phyloP scores from a whole-genome alignment of 768 basidiomycete species.

The Cystobasidium ongulense region DNA sequence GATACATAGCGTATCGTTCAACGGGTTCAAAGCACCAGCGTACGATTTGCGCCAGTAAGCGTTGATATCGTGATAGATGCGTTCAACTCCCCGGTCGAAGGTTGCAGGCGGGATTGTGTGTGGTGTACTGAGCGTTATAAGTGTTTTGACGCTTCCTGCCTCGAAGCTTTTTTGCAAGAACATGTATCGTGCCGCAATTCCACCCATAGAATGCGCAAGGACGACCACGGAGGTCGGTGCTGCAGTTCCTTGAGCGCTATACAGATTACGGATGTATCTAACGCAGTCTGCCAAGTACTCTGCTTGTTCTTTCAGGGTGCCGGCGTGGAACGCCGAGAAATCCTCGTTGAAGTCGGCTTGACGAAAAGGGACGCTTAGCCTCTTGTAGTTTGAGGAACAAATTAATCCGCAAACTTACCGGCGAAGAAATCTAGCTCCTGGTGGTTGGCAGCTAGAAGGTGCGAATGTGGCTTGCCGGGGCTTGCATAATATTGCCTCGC shows the following conservation, averaged over 20 bases:
- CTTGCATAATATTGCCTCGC: conserved; percentile 65
- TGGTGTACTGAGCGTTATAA: conserved; percentile 96
- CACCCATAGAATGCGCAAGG: conserved; percentile 96
- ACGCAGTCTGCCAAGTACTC: conserved; percentile 64
- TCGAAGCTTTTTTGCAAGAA: conserved; percentile 54
- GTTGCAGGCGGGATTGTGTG: conserved; percentile 79
- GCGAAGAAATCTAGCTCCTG: conserved; percentile 73
- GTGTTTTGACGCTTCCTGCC: conserved; percentile 53
- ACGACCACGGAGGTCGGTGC: conserved; percentile 58
- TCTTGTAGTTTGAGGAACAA: background rate
- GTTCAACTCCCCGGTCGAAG: conserved; percentile 70
- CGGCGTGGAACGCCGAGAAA: conserved; percentile 85
- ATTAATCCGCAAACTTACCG: conserved; percentile 51
- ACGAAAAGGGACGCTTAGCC: background rate
- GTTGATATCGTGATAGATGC: conserved; percentile 54
- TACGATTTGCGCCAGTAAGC: conserved; percentile 49
- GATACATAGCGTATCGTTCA: conserved; percentile 48
- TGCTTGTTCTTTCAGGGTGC: conserved; percentile 74
- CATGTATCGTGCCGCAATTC: conserved; percentile 73
- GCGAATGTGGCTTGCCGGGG: conserved; percentile 45
- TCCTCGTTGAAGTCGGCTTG: conserved; percentile 95
- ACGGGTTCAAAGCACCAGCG: background rate
- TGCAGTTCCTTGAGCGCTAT: conserved; percentile 48
- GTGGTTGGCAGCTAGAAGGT: conserved; percentile 40
- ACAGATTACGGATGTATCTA: conserved; percentile 67